Base-by-base conservation (phyloP, 1,139 yeast species). In the Candida tetrigidarum region DNA sequence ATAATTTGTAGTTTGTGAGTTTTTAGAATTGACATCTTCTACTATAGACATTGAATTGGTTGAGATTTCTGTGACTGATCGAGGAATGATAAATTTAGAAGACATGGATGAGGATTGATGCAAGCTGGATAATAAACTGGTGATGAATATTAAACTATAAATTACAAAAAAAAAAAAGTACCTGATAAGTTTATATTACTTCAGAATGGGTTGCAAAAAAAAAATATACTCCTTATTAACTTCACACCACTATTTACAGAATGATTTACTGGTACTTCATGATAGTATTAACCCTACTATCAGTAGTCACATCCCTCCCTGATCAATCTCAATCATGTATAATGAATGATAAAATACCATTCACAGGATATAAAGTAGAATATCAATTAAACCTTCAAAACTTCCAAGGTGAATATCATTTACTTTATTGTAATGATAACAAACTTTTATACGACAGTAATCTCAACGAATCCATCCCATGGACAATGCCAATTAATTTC, bases 281-380 rank as follows among this genome's bases (percentile, higher is more conserved):
- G 5, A 15, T 29, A 9, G 16, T 32, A 20, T n/a, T 32, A 14
- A 18, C n/a, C 14, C 7, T 32, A 11, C 15, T 22, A 22, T 9
- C 18, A n/a, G 10, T 18, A 33, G 44, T 42, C 11, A 25, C 18
- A 3, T 22, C 46, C 9, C 37, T 50, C 12, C 50, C 51, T 2
- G 53, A 50, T 44, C 51, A 47, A 41, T 48, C 48, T 19, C 55
- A 51, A 39, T 47, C 52, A 11, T 51, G 55, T 37, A 43, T 51
- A 4, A 44, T 50, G 2, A 50, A 50, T 27, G 23, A 33, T 19
- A 46, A 49, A 3, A 53, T 57, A 2, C 62, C 67, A 2, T 68
- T 66, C 44, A 63, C 71, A 1, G 74, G 74, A 0, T 69, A 62
- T 51, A 64, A 62, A 46, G 49, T 68, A 18, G 72, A 67, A 44